Conservation (phyloP, 495 filamentous ascomycete species). For the Bacidia rubella region DNA sequence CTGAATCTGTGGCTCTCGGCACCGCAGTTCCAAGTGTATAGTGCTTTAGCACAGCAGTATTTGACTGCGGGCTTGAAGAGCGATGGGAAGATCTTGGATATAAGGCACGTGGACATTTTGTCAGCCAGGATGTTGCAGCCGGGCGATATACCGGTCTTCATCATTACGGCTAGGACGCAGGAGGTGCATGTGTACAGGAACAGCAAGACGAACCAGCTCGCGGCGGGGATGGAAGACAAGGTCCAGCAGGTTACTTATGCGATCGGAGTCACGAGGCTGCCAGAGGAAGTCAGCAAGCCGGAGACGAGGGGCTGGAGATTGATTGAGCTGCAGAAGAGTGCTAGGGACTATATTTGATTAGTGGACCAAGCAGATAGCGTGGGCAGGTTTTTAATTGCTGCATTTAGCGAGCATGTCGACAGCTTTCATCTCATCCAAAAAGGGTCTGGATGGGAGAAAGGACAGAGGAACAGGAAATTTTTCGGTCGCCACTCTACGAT, state of each 20-base stretch:
- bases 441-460: constrained; percentile 1
- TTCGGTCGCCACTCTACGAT: constrained; percentile 17
- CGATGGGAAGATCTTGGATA: constrained; percentile 88
- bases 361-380: background rate
- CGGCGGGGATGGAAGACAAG: constrained; percentile 97
- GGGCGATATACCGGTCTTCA: constrained; percentile 92
- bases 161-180: constrained; percentile 91
- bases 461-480: constrained; percentile 1
- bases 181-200: constrained; percentile 95
- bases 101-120: constrained; percentile 82
- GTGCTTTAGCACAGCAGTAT: constrained; percentile 87
- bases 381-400: constrained; percentile 1
- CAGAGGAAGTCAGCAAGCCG: constrained; percentile 91
- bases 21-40: constrained; percentile 88
- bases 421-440: constrained; percentile 2
- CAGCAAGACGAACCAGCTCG: constrained; percentile 72
- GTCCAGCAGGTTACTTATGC: constrained; percentile 97
- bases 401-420: constrained; percentile 17
- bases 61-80: constrained; percentile 83
- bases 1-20: constrained; percentile 90
- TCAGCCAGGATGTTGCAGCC: constrained; percentile 88
- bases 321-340: constrained; percentile 97
- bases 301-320: constrained; percentile 81
- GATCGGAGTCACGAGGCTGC: constrained; percentile 82
- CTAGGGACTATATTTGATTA: constrained; percentile 76